Base-by-base conservation (phyloP, 305 asterid species). In the Solanum hybrid region DNA sequence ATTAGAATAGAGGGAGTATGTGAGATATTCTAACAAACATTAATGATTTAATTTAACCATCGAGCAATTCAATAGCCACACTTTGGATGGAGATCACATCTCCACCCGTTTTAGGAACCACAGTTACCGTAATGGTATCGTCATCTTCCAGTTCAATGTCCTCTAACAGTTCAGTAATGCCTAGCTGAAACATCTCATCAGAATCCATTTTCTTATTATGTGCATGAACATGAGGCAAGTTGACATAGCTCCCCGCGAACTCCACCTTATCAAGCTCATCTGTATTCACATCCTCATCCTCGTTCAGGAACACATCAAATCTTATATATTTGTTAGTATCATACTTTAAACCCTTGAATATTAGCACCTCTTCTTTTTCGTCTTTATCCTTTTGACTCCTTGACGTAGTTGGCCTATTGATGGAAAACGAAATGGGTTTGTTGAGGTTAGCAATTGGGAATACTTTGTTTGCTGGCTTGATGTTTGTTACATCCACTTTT, bases 361-460 rank as follows among this genome's bases (percentile, higher is more conserved):
- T 32, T 34, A 94, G 88, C 66, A 89, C 20, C 89, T 93, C 95
- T n/a, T 92, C 93, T 1, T 91, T 91, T 0, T 87, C 92, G 5
- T 93, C 91, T 86, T 93, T 95, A 2, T 91, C 91, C 1, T 93
- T 76, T 46, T 95, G 94, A 17, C 75, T 76, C 79, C 93, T 87
- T 6, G 90, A 88, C 17, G 90, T 31, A n/a, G 1, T 10, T 1
- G 73, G 73, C 75, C 75, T 66, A 9, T 66, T 66, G 27, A 66
- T 66, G 14, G 26, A 22, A 7, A 93, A 88, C 17, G 90, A 91
- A 51, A 89, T 75, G 4, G 89, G 20, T 7, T 27, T 72, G 35
- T 72, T 12, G 35, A 72, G 20, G 20, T 72, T 72, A 3, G 4
- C 4, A 2, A 72, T 13, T 10, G 78, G 78, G 20, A 72, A 72